These are phyloP conservation scores for Nannochloropsis granulata DNA, from an alignment of 108 stramenopile species.

Conservation along the genomic window DNA sequence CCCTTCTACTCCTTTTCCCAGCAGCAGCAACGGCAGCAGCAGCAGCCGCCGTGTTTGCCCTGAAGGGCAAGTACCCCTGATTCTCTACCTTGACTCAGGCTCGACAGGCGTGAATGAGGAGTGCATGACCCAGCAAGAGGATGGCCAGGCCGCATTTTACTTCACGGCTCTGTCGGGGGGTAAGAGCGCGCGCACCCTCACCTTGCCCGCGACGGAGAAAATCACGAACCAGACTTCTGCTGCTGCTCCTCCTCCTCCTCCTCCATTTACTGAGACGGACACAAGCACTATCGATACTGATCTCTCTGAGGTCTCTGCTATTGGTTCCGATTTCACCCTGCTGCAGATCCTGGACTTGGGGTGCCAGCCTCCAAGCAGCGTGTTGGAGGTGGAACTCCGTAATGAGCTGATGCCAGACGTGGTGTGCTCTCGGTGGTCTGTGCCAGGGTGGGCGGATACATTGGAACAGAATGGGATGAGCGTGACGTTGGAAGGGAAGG, in stretches of 20 bases:
- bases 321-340: not conserved
- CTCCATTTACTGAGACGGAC: no score
- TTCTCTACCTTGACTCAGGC: not conserved
- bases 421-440: not conserved
- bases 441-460: not conserved
- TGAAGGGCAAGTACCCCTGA: not conserved
- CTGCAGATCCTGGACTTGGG: not conserved
- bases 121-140: not conserved
- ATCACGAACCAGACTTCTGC: not conserved
- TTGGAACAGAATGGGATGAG: not conserved
- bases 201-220: not conserved
- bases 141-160: not conserved
- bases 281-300: no score
- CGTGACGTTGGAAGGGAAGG: not conserved
- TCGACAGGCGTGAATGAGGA: not conserved
- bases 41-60: not conserved
- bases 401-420: not conserved
- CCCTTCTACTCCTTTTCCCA: not conserved
- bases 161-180: not conserved
- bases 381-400: not conserved
- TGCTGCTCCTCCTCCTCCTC: not conserved
- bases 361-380: not conserved
- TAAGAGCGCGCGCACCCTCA: not conserved
- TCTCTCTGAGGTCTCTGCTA: no score
- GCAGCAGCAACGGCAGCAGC: not conserved